Conservation (phyloP, 192 early-diverging fungal species). For the Coemansia sp. region DNA sequence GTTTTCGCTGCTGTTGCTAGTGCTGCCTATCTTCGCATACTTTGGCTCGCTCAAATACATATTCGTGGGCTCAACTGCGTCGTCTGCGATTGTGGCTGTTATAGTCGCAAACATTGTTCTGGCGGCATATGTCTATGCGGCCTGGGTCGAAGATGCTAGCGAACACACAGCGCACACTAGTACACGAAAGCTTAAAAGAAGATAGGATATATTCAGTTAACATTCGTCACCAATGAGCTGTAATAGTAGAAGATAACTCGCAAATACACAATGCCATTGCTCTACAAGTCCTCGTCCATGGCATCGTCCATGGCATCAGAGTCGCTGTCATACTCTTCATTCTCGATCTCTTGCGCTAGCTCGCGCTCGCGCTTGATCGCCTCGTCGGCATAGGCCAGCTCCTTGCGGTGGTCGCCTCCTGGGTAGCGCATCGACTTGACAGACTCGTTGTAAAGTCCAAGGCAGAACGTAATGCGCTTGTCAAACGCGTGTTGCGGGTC, state of each 20-base stretch:
- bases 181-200: conserved; percentile 3
- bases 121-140: conserved; percentile 44
- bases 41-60: conserved; percentile 46
- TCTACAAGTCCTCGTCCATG: conserved; percentile 52
- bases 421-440: conserved; percentile 99
- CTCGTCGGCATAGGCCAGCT: conserved; percentile 78
- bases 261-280: not conserved
- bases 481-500: conserved; percentile 97
- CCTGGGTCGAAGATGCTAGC: conserved; percentile 39
- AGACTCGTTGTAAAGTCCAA: conserved; percentile 96
- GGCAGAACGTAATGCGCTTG: conserved; percentile 91
- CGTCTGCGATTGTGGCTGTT: conserved; percentile 50
- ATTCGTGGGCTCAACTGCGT: conserved; percentile 47
- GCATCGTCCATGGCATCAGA: conserved; percentile 67
- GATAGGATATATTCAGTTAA: not conserved
- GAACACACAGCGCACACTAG: not conserved
- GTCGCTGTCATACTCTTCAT: conserved; percentile 77
- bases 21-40: conserved; percentile 46
- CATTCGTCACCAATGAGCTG: not conserved
- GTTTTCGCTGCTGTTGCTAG: conserved; percentile 48
- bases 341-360: conserved; percentile 90
- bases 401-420: conserved; percentile 81
- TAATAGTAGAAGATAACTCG: too few relatives aligned
- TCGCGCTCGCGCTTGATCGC: conserved; percentile 90
- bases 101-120: conserved; percentile 50